Conservation (phyloP, 805 yeast species). For the Saturnispora besseyi region DNA sequence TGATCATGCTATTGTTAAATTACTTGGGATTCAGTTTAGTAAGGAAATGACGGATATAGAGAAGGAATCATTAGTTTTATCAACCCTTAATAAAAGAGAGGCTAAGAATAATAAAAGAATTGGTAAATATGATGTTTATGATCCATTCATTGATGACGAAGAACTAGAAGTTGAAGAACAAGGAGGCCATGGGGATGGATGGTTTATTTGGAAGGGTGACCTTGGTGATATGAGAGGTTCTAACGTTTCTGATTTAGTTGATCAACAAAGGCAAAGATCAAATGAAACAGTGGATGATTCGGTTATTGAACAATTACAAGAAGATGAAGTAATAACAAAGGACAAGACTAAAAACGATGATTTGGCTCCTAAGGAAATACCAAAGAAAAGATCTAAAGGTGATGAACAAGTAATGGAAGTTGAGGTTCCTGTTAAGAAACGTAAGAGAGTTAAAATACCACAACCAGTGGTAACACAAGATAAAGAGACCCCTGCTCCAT, state of each 20-base stretch:
- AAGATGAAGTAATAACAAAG: neutral
- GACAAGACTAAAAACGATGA: neutral
- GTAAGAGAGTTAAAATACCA: neutral
- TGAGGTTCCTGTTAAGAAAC: neutral
- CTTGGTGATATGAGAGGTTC: constrained; percentile 43
- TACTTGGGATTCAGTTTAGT: constrained; percentile 23
- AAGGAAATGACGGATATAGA: constrained; percentile 28
- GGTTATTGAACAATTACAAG: neutral
- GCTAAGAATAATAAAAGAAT: constrained; percentile 57
- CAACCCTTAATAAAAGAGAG: constrained; percentile 30
- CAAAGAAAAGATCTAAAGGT: neutral
- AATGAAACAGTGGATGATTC: neutral
- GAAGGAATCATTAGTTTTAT: constrained; percentile 25
- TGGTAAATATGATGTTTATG: constrained; percentile 86
- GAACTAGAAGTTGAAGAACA: constrained; percentile 91
- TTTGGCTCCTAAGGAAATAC: neutral
- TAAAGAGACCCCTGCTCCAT: neutral
- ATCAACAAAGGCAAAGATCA: neutral
- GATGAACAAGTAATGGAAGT: neutral
- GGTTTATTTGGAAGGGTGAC: constrained; percentile 92
- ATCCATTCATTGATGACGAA: constrained; percentile 94
- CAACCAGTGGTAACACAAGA: neutral
- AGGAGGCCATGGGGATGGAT: constrained; percentile 90
- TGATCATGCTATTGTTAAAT: constrained; percentile 28
- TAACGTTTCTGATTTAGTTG: neutral